These are phyloP conservation scores for Vaccinium macrocarpon DNA, from an alignment of 148 eudicot genomes.

Conservation along the genomic window DNA sequence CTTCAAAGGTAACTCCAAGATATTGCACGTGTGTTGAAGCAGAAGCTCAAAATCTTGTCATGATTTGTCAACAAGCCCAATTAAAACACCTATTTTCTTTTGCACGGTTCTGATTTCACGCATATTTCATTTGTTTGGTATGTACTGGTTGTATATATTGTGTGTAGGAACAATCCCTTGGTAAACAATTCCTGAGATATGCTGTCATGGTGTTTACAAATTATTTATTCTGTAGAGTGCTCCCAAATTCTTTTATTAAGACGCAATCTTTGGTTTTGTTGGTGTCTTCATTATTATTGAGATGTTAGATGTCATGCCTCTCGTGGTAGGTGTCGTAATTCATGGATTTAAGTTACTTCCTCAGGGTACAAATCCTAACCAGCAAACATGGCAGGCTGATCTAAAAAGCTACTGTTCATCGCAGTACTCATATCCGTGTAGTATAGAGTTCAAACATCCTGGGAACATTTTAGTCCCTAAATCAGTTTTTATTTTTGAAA, in stretches of 20 bases:
- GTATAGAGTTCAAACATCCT: background rate
- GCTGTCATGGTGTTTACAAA: background rate
- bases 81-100: background rate
- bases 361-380: background rate
- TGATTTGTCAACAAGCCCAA: background rate
- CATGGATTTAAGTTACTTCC: background rate
- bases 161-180: background rate
- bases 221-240: background rate
- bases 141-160: background rate
- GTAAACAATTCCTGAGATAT: background rate
- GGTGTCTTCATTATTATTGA: background rate
- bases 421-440: background rate
- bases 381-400: background rate
- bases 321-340: background rate
- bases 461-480: background rate
- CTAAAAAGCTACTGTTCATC: background rate
- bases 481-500: background rate
- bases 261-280: background rate
- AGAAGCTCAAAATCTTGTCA: background rate
- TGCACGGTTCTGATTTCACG: background rate
- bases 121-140: background rate
- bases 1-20: slow-evolving; percentile 60
- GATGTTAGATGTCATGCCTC: background rate
- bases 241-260: background rate
- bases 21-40: background rate